A percentile compares a stretch with the other conserved stretches of the same genome.
These are phyloP conservation scores for Xylogone sp. DNA, from an alignment of 2,329 filamentous ascomycete genomes.

Conservation along the genomic window DNA sequence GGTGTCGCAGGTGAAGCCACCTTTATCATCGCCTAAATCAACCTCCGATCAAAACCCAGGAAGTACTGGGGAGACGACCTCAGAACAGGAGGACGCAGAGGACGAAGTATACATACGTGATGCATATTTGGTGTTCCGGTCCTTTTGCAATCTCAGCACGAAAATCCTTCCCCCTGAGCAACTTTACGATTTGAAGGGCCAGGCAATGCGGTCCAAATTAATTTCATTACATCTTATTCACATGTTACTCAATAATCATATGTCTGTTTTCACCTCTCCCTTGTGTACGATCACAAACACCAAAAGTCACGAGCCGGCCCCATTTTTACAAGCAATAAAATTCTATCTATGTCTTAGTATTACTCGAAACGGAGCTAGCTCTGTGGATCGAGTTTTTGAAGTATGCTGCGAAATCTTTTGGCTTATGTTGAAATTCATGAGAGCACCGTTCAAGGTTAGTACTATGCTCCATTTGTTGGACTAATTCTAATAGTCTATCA, in stretches of 20 bases:
- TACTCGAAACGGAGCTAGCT: conserved; percentile 91
- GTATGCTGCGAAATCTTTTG: conserved; percentile 97
- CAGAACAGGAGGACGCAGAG: conserved; percentile 64
- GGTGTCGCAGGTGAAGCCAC: conserved; percentile 57
- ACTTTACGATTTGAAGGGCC: conserved; percentile 85
- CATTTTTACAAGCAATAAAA: conserved; percentile 91
- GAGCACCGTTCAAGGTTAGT: conserved; percentile 83
- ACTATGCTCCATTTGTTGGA: not conserved
- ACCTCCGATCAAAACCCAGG: conserved; percentile 54
- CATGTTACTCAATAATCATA: conserved; percentile 91
- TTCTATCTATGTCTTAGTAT: conserved; percentile 95
- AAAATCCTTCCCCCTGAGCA: conserved; percentile 88
- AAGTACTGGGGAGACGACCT: conserved; percentile 47
- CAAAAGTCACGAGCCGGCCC: conserved; percentile 81
- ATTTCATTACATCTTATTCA: conserved; percentile 94
- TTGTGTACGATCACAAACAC: conserved; percentile 90
- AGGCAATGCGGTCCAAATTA: conserved; percentile 96
- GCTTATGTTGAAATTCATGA: conserved; percentile 92
- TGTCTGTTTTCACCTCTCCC: conserved; percentile 84
- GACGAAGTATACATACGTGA: conserved; percentile 97
- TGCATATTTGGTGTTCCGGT: conserved; percentile 93
- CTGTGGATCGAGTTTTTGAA: conserved; percentile 87
- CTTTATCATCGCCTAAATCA: conserved; percentile 38
- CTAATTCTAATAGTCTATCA: conserved; percentile 30
- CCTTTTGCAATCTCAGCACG: conserved; percentile 95